Conservation (phyloP, 208 protist species). For the Phytomonas sp. region DNA sequence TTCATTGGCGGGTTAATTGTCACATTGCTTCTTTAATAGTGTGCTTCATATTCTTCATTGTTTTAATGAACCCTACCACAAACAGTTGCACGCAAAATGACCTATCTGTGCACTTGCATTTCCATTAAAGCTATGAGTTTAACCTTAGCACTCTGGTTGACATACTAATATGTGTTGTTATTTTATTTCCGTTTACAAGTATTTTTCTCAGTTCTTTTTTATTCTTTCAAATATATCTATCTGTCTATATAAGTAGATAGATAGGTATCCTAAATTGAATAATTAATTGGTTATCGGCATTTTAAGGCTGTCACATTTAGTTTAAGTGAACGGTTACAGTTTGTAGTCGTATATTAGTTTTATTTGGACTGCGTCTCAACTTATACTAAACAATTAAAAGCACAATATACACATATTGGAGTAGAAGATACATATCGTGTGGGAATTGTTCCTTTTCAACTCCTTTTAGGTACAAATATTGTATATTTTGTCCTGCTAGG, state of each 20-base stretch:
- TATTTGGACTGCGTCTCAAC: not conserved
- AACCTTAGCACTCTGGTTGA: not conserved
- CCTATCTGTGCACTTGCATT: constrained; percentile 16
- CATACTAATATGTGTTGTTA: constrained; percentile 7
- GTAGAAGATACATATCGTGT: not conserved
- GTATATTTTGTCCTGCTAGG: not conserved
- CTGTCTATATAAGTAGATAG: not conserved
- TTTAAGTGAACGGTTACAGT: not conserved
- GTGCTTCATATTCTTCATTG: not conserved
- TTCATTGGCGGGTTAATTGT: not conserved
- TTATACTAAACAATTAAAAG: not conserved
- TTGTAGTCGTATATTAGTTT: not conserved
- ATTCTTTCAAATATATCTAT: not conserved
- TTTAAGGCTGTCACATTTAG: not conserved
- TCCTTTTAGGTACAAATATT: not conserved
- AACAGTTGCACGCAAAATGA: not conserved
- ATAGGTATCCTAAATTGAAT: not conserved
- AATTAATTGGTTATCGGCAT: not conserved
- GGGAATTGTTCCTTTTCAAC: not conserved
- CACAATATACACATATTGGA: not conserved
- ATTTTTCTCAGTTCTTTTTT: not conserved
- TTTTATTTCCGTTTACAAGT: constrained; percentile 6
- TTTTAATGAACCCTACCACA: not conserved
- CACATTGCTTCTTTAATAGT: not conserved
- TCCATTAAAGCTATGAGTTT: not conserved